Evolutionary conservation across 345 rosid genomes (phyloP).

Genomic region (Cardamine occulta): DNA sequence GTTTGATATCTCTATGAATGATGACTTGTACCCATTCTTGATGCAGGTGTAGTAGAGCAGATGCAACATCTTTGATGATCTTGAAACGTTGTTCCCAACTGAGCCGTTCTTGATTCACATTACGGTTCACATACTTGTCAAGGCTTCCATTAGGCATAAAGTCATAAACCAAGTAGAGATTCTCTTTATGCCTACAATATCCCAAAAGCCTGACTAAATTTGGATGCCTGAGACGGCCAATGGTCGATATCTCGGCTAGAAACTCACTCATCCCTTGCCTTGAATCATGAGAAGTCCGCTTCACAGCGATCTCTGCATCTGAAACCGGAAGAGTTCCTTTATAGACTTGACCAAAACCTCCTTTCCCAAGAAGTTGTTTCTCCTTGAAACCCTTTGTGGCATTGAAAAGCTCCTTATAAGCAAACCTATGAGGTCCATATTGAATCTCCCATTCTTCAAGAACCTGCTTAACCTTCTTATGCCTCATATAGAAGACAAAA

Average conservation of each 20-base stretch:
- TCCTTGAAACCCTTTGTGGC: slow-evolving; percentile 58
- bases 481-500: slow-evolving; percentile 32
- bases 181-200: slow-evolving; percentile 47
- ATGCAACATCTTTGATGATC: slow-evolving; percentile 48
- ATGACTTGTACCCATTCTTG: slow-evolving; percentile 59
- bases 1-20: slow-evolving; percentile 54
- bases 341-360: slow-evolving; percentile 63
- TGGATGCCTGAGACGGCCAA: slow-evolving; percentile 48
- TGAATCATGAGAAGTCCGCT: slow-evolving; percentile 56
- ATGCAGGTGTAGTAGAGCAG: slow-evolving; percentile 49
- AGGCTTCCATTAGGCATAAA: slow-evolving; percentile 63
- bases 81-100: slow-evolving; percentile 52
- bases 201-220: slow-evolving; percentile 53
- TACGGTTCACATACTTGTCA: slow-evolving; percentile 45
- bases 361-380: slow-evolving; percentile 53
- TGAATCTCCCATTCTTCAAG: slow-evolving; percentile 61
- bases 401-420: slow-evolving; percentile 49
- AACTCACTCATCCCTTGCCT: slow-evolving; percentile 62
- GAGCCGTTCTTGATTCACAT: slow-evolving; percentile 32
- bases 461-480: slow-evolving; percentile 44
- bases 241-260: slow-evolving; percentile 55
- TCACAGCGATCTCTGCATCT: slow-evolving; percentile 55
- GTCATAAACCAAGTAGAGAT: slow-evolving; percentile 55
- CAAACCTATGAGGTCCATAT: slow-evolving; percentile 57
- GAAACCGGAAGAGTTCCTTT: slow-evolving; percentile 54